These are phyloP conservation scores for Artemisia annua DNA, from an alignment of 129 eudicot genomes.

Conservation along the genomic window DNA sequence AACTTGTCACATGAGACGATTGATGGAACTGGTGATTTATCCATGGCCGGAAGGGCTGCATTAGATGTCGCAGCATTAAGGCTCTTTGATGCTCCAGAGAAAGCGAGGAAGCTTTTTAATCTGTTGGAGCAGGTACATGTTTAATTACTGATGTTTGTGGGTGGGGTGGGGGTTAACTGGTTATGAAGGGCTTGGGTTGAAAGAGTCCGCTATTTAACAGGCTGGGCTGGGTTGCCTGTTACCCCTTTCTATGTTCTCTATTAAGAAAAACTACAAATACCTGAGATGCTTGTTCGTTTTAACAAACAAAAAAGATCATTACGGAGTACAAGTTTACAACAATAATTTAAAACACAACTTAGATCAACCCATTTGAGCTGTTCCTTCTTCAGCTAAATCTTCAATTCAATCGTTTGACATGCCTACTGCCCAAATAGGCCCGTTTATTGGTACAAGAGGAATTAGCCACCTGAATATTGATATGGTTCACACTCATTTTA, in stretches of 20 bases:
- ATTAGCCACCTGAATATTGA: background rate
- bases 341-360: background rate
- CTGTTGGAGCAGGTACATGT: conserved; percentile 85
- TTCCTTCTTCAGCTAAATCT: conserved; percentile 6
- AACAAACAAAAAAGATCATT: no score
- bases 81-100: conserved; percentile 82
- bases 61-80: conserved; percentile 89
- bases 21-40: conserved; percentile 65
- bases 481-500: background rate
- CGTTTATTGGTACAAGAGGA: background rate
- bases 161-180: background rate
- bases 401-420: background rate
- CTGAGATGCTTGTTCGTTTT: no score
- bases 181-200: background rate
- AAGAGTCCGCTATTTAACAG: background rate
- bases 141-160: background rate
- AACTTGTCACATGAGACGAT: conserved; percentile 44
- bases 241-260: no score
- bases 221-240: no score
- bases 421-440: conserved; percentile 1
- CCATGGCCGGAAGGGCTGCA: conserved; percentile 77
- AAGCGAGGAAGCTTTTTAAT: conserved; percentile 84
- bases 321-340: no score
- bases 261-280: no score
- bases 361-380: background rate